phyloP scores from a whole-genome alignment of 306 rosid genomes.

The Begonia loranthoides region DNA sequence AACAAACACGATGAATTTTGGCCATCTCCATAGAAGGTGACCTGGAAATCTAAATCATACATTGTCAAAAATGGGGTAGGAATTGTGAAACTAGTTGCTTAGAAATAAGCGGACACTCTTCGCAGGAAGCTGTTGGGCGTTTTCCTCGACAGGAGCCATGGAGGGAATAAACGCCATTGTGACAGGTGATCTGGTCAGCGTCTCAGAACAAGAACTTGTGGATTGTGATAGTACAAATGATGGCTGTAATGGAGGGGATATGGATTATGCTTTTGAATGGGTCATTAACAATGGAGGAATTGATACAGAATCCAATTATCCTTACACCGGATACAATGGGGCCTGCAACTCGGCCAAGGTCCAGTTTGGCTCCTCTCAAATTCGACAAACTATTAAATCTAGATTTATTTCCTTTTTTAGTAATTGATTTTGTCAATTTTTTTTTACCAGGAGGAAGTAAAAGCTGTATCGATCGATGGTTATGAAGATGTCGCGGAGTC shows the following conservation, averaged over 20 bases:
- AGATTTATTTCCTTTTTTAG: neutral
- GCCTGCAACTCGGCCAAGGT: slow-evolving; percentile 47
- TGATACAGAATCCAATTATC: slow-evolving; percentile 46
- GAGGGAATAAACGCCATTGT: slow-evolving; percentile 71
- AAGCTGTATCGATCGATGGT: slow-evolving; percentile 35
- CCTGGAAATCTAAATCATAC: no score
- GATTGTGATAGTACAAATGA: slow-evolving; percentile 53
- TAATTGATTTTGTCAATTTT: neutral
- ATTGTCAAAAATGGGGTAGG: no score
- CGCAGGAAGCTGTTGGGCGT: slow-evolving; percentile 86
- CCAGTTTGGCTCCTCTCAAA: neutral
- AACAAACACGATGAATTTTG: no score
- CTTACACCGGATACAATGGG: slow-evolving; percentile 40
- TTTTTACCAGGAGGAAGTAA: slow-evolving; percentile 28
- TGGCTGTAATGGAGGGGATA: slow-evolving; percentile 64
- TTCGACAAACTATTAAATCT: neutral
- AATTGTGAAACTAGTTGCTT: neutral
- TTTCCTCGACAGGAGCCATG: slow-evolving; percentile 55
- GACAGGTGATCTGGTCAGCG: slow-evolving; percentile 45
- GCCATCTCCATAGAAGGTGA: no score
- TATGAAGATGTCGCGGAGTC: slow-evolving; percentile 29
- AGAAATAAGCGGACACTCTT: neutral
- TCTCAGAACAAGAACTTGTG: slow-evolving; percentile 72
- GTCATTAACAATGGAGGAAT: slow-evolving; percentile 61
- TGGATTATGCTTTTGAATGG: slow-evolving; percentile 86